Base-by-base conservation (phyloP, 2,329 filamentous ascomycete species). In the Nakataea oryzae region DNA sequence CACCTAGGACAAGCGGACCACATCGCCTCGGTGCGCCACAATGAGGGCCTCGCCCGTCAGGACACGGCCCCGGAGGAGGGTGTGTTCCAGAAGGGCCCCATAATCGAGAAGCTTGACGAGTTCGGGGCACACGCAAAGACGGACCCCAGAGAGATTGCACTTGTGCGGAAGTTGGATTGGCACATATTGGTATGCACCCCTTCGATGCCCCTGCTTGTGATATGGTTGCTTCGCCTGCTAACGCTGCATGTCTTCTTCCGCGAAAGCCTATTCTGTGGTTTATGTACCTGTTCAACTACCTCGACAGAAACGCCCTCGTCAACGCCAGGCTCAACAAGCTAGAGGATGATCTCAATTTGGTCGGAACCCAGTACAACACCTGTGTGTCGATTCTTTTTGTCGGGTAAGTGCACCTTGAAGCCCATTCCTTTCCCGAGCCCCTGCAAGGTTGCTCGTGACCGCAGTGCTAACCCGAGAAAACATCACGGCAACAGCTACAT, bases 401-500 rank as follows among this genome's bases (percentile, higher is more conserved):
- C 29, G 62, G 62, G 32, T 63, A 59, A n/a, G 28, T 63, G 26
- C 34, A 59, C 41, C 56, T 54, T 9, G n/a, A 1, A 1, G 6
- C 2, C 3, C 8, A 27, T 27, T 14, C 3, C 29, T 26, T 8
- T 50, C 41, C 21, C 9, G n/a, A n/a, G 21, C 17, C 6, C 3
- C 1, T 3, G 4, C 9, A 9, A 3, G 3, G 7, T 34, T 5
- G 5, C n/a, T 57, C n/a, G 1, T 57, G 17, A 30, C 13, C 4
- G 17, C 28, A 27, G 21, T 30, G 30, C 56, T 58, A 4, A 41
- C 57, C 41, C 17, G 14, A 6, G 6, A 58, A 58, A 41, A 34
- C 6, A 29, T 9, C 4, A 55, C 2, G 2, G 5, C 17, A 41
- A 58, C 30, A 58, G 85, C 11, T 87, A 87, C 65, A 80, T 84